Evolutionary conservation across 2,329 filamentous ascomycete species (phyloP).

Genomic region (Aspergillus neoniger): DNA sequence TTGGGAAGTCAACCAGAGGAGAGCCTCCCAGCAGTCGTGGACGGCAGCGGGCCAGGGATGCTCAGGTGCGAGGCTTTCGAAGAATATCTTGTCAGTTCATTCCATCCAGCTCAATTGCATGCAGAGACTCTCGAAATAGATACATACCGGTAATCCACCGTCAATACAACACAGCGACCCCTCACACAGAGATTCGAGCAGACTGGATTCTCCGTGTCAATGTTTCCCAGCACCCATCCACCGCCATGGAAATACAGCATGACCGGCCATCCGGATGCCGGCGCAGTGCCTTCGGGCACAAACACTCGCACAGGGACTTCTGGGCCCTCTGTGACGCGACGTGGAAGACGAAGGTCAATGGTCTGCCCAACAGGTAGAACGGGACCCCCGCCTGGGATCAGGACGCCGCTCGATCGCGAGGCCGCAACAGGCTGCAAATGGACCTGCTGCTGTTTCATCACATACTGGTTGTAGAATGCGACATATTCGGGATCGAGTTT

Average conservation of each 20-base stretch:
- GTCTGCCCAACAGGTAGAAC: constrained; percentile 51
- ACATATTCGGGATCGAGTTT: constrained; percentile 55
- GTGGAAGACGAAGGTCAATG: constrained; percentile 47
- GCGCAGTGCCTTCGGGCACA: constrained; percentile 49
- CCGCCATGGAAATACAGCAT: constrained; percentile 61
- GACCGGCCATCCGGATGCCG: constrained; percentile 55
- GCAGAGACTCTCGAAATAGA: background rate
- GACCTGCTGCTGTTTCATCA: constrained; percentile 55
- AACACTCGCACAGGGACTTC: constrained; percentile 54
- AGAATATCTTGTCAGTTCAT: background rate
- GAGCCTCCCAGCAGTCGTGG: constrained; percentile 58
- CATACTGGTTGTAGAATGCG: constrained; percentile 55
- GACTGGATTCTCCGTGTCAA: constrained; percentile 60
- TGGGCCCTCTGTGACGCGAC: constrained; percentile 51
- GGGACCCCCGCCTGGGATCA: constrained; percentile 56
- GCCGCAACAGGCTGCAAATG: constrained; percentile 57
- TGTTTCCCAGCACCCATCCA: constrained; percentile 61
- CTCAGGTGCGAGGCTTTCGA: constrained; percentile 56
- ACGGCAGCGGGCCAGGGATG: constrained; percentile 59
- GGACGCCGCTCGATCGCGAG: constrained; percentile 53
- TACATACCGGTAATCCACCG: constrained; percentile 57
- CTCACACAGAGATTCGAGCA: constrained; percentile 57
- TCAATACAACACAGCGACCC: constrained; percentile 56
- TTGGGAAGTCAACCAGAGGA: constrained; percentile 51
- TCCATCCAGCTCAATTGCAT: background rate